Conservation (phyloP, 352 stramenopile species). For the Aphanomyces euteiches region DNA sequence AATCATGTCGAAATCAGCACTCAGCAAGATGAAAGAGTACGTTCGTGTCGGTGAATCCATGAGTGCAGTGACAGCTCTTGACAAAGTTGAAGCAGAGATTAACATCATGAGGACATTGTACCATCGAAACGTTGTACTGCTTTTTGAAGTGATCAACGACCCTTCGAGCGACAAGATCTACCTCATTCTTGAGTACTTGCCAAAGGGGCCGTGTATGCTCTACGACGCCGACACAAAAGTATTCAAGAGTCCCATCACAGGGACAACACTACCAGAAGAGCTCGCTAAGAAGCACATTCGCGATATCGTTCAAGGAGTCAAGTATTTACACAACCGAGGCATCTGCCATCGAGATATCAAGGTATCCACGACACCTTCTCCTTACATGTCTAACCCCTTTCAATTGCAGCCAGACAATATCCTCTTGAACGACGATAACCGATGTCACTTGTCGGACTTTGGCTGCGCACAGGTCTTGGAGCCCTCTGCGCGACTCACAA, state of each 20-base stretch:
- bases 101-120: conserved; percentile 84
- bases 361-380: conserved; percentile 38
- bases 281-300: conserved; percentile 58
- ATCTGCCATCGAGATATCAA: conserved; percentile 90
- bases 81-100: conserved; percentile 80
- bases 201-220: conserved; percentile 71
- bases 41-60: conserved; percentile 40
- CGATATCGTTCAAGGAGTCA: conserved; percentile 73
- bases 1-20: conserved; percentile 75
- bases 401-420: conserved; percentile 84
- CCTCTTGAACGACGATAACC: conserved; percentile 67
- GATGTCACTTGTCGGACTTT: conserved; percentile 86
- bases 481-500: conserved; percentile 37
- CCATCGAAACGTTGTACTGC: conserved; percentile 86
- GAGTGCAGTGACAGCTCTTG: conserved; percentile 72
- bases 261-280: conserved; percentile 51
- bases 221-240: conserved; percentile 61
- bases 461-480: conserved; percentile 61
- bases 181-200: conserved; percentile 86
- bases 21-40: conserved; percentile 80
- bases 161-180: conserved; percentile 76
- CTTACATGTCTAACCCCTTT: conserved; percentile 37
- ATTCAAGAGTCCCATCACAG: conserved; percentile 66
- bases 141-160: conserved; percentile 88
- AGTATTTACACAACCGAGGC: conserved; percentile 67